Conservation (phyloP, 2,329 filamentous ascomycete species). For the Fusarium mangiferae region DNA sequence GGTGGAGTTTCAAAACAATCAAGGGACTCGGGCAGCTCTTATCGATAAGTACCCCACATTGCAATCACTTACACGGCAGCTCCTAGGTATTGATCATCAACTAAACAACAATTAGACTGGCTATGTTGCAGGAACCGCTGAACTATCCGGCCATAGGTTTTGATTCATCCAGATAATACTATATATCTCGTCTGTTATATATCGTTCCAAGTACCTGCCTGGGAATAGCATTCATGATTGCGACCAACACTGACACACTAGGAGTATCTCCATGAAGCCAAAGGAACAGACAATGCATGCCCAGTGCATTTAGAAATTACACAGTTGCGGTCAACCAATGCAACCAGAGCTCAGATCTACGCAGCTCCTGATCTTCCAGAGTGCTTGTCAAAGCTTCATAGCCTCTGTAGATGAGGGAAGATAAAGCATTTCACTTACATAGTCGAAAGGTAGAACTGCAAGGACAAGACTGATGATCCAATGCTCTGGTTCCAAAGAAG, state of each 20-base stretch:
- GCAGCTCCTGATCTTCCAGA: no score
- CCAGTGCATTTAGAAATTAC: not conserved
- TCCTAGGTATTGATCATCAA: not conserved
- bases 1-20: slow-evolving; percentile 36
- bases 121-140: not conserved
- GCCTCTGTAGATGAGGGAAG: slow-evolving; percentile 1
- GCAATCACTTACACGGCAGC: slow-evolving; percentile 2
- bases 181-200: not conserved
- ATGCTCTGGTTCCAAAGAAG: not conserved
- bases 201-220: not conserved
- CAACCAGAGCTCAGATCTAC: not conserved
- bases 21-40: slow-evolving; percentile 17
- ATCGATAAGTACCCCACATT: slow-evolving; percentile 27
- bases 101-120: not conserved
- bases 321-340: not conserved
- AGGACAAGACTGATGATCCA: not conserved
- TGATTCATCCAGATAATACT: no score
- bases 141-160: not conserved
- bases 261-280: not conserved
- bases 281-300: not conserved
- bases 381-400: not conserved
- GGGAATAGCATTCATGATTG: not conserved
- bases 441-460: not conserved
- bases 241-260: not conserved
- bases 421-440: not conserved